Evolutionary conservation across 2,329 filamentous ascomycete genomes (phyloP), one percentile per base, ranked within the genome.

Genomic region (Trichothecium roseum): DNA sequence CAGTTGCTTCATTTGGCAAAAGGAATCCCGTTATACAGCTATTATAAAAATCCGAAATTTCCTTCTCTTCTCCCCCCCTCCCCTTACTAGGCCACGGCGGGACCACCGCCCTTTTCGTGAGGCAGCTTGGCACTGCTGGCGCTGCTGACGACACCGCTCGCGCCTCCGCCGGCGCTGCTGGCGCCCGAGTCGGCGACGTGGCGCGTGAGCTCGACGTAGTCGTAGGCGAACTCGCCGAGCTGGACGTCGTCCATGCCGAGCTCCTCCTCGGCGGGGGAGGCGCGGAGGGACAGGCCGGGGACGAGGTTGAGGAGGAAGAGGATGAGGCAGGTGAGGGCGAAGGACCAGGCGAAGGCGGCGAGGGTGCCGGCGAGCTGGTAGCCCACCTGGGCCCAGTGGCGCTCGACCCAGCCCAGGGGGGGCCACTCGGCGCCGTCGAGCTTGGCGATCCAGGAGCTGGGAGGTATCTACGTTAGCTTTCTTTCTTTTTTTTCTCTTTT

Each of bases 181-280:
- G 28, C 30, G 9, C 44, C 44, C 17, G 47, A 41, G 38, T 59
- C 67, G 40, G 56, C 61, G 37, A 87, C 74, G 47, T 88, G 81
- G 37, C 72, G 66, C 28, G 65, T 66, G 32, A 76, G 53, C 71
- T 87, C 82, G 47, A 87, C 82, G 55, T 87, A 87, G 56, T 87
- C 82, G 64, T 86, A 87, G 18, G 82, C 82, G 50, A 87, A 87
- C 61, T 88, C 83, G 57, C 83, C 83, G 35, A 86, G 77, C 63
- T 87, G 78, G 54, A 74, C 72, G 49, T 86, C 81, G 50, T 87
- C 83, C 20, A 77, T 62, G 34, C 81, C 81, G 17, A 81, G 63
- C 36, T 84, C 69, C 60, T 84, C 81, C 35, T 81, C 78, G 47
- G 79, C 77, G 44, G 75, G 63, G 12, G 66, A 64, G 39, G 78